Conservation (phyloP, 805 yeast genomes). For the Lachancea fermentati region DNA sequence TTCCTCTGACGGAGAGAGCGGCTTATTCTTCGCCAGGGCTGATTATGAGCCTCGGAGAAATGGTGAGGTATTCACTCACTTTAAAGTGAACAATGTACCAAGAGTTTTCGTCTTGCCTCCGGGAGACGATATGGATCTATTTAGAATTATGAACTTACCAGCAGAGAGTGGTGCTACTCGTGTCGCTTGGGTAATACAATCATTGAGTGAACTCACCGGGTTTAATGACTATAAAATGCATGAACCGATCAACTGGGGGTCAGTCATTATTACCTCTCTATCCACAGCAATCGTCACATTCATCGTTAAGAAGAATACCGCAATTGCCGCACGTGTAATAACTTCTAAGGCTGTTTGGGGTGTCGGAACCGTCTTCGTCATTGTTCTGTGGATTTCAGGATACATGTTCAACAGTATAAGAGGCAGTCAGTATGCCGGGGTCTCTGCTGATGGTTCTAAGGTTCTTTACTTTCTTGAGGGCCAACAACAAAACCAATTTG, state of each 20-base stretch:
- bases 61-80: constrained; percentile 38
- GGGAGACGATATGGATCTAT: constrained; percentile 34
- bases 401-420: constrained; percentile 92
- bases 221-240: constrained; percentile 29
- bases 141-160: constrained; percentile 30
- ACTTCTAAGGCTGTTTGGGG: constrained; percentile 67
- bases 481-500: constrained; percentile 75
- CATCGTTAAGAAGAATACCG: constrained; percentile 30
- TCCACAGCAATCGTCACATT: constrained; percentile 35
- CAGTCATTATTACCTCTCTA: constrained; percentile 30
- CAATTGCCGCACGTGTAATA: constrained; percentile 37
- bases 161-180: constrained; percentile 33
- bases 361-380: constrained; percentile 46
- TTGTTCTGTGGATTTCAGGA: constrained; percentile 75
- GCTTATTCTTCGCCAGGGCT: constrained; percentile 64
- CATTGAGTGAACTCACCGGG: constrained; percentile 21
- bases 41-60: constrained; percentile 60
- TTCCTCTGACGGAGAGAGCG: constrained; percentile 23
- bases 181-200: constrained; percentile 27
- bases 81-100: constrained; percentile 69
- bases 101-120: constrained; percentile 60
- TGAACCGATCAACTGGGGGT: constrained; percentile 37
- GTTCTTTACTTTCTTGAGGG: constrained; percentile 48
- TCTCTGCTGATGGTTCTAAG: constrained; percentile 33
- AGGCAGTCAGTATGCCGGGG: constrained; percentile 49